Evolutionary conservation across 441 rosid species (phyloP), one percentile per base, ranked within the genome.

Genomic region (Aquilaria agallochum): DNA sequence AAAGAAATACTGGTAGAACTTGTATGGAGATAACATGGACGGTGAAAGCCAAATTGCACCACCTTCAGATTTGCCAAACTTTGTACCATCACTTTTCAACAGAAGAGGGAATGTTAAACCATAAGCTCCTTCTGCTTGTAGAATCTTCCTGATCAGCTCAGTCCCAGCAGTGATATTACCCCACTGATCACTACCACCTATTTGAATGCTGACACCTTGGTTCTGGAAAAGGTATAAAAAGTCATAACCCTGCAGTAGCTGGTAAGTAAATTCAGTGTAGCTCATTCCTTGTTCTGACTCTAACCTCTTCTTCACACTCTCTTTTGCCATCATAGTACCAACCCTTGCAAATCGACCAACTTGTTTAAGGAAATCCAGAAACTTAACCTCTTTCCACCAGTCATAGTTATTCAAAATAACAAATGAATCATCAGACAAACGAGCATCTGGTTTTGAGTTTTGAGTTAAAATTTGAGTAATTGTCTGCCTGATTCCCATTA

Each of bases 151-250:
- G 12, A 94, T 84, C 51, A 94, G 80, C 56, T 91, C 99, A 40
- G 95, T 91, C 56, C 97, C 97, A 49, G 97, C 96, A 62, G 94
- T 86, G 27, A 95, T 89, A 68, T 95, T 95, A 0, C 97, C 99
- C 99, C 97, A 95, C 48, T 91, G 97, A 66, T 91, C 99, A 82
- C 99, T 95, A 32, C 99, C 99, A 33, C 97, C 99, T 65, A 95
- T 89, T 67, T 95, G 97, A 67, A 89, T 96, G 80, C 72, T 91
- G 60, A 95, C 76, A 63, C 92, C 88, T 76, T 83, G 73, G 54
- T 86, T 83, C 74, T 77, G 66, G 60, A 86, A 89, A 81, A 95
- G 64, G 69, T 82, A 59, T 32, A 89, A 66, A 62, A 91, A 89
- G 70, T 94, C 99, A 63, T 86, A 91, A 9, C 96, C 97, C 72